phyloP scores from a whole-genome alignment of 441 rosid genomes.

The Isatis lusitanica region DNA sequence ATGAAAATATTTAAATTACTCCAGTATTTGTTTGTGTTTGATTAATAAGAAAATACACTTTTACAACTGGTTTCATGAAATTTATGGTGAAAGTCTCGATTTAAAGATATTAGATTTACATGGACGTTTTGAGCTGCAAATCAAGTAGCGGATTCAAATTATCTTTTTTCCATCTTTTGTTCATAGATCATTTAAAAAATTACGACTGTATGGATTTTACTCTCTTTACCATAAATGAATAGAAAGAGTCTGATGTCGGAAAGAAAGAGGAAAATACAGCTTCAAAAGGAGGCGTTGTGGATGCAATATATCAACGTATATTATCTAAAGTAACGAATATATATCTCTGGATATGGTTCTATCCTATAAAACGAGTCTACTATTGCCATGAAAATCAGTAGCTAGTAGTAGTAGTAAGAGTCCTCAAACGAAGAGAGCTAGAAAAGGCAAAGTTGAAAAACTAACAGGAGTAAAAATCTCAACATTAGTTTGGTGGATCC shows the following conservation, averaged over 20 bases:
- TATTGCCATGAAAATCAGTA: slow-evolving; percentile 62
- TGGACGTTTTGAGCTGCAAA: no score
- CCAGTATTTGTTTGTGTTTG: no score
- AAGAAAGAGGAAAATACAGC: not conserved
- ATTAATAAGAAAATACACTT: not conserved
- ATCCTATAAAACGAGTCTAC: slow-evolving; percentile 1
- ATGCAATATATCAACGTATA: not conserved
- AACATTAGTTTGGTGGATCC: slow-evolving; percentile 23
- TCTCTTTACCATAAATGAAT: no score
- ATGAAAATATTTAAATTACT: no score
- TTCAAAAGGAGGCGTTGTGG: not conserved
- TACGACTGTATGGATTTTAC: not conserved
- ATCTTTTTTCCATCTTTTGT: not conserved
- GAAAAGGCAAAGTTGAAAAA: slow-evolving; percentile 33
- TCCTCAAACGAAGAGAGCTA: slow-evolving; percentile 41
- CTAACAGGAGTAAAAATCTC: not conserved
- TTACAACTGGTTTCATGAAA: no score
- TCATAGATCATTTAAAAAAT: no score
- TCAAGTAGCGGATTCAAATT: no score
- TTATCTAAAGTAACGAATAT: not conserved
- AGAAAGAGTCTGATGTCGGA: not conserved
- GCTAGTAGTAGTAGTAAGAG: slow-evolving; percentile 25
- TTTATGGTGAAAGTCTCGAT: no score
- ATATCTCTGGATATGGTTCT: not conserved
- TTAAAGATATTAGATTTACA: no score